Evolutionary conservation across 371 early-diverging fungal species (phyloP).

Genomic region (Funneliformis caledonium): DNA sequence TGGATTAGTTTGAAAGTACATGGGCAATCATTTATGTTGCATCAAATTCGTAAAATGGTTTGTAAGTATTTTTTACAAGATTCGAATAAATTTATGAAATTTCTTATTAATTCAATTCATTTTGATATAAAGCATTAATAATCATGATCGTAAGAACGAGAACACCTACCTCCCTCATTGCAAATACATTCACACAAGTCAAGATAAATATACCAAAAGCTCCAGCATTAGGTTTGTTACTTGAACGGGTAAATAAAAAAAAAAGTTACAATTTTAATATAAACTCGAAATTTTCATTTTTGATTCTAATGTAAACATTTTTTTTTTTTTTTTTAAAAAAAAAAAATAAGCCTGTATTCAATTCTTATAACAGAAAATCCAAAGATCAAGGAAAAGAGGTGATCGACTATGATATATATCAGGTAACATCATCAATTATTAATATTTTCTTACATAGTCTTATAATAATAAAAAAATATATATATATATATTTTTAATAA

Average conservation of each 20-base stretch:
- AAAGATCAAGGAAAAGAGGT: conserved; percentile 46
- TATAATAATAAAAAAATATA: too few relatives aligned
- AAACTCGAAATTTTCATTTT: too few relatives aligned
- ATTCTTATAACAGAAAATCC: conserved; percentile 64
- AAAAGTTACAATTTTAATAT: not conserved
- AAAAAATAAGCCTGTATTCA: conserved; percentile 60
- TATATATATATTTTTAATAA: not conserved
- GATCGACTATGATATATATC: conserved; percentile 57
- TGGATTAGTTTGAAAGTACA: conserved; percentile 93
- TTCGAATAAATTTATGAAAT: conserved; percentile 24
- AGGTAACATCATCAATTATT: conserved; percentile 40
- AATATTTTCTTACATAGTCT: not conserved
- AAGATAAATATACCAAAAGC: conserved; percentile 97
- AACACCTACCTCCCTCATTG: conserved; percentile 71
- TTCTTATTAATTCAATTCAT: not conserved
- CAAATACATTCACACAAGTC: conserved; percentile 61
- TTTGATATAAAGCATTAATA: conserved; percentile 60
- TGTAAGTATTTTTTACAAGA: conserved; percentile 52
- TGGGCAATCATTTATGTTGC: conserved; percentile 99
- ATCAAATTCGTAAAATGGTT: conserved; percentile 99
- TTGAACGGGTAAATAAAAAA: conserved; percentile 69
- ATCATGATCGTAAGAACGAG: conserved; percentile 78
- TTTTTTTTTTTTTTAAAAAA: not conserved
- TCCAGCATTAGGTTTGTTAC: conserved; percentile 94
- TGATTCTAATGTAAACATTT: conserved; percentile 1